Conservation (phyloP, 108 stramenopile species). For the Skeletonema menzelii region DNA sequence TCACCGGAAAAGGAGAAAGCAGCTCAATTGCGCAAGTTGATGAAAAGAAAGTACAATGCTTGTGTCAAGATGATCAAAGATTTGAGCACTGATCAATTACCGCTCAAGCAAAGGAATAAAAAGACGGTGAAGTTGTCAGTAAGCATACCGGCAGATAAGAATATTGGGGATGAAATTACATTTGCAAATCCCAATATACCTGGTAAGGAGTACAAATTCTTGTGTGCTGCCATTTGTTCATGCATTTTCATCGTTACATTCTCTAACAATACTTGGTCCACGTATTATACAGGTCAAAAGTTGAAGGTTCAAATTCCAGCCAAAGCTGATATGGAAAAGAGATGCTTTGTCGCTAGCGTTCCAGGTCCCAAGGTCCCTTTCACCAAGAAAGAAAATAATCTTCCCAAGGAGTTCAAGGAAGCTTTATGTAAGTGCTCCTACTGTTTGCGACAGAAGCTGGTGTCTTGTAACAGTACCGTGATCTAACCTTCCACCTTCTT, state of each 20-base stretch:
- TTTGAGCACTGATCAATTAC: conserved; percentile 65
- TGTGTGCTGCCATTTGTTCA: too few relatives aligned
- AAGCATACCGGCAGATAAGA: conserved; percentile 65
- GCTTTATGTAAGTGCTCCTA: conserved; percentile 20
- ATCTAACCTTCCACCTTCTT: background rate
- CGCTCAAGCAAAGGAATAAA: conserved; percentile 48
- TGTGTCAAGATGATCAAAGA: conserved; percentile 61
- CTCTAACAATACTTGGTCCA: too few relatives aligned
- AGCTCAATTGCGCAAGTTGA: conserved; percentile 12
- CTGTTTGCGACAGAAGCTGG: background rate
- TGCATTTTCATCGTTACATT: background rate
- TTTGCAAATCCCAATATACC: conserved; percentile 33
- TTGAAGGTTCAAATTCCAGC: conserved; percentile 78
- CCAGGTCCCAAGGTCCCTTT: conserved; percentile 48
- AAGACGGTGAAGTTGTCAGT: conserved; percentile 56
- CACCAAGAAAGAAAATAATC: conserved; percentile 58
- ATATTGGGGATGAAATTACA: conserved; percentile 67
- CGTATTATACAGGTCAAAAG: conserved; percentile 66
- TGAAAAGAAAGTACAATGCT: conserved; percentile 35
- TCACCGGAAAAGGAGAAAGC: conserved; percentile 24
- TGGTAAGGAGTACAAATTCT: background rate
- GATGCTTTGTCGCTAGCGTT: conserved; percentile 66
- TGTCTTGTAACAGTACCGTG: background rate
- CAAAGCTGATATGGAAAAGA: conserved; percentile 57
- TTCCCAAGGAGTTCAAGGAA: conserved; percentile 64